These are phyloP conservation scores for Neocucurbitaria cava DNA, from an alignment of 2,329 filamentous ascomycete species.

Conservation along the genomic window DNA sequence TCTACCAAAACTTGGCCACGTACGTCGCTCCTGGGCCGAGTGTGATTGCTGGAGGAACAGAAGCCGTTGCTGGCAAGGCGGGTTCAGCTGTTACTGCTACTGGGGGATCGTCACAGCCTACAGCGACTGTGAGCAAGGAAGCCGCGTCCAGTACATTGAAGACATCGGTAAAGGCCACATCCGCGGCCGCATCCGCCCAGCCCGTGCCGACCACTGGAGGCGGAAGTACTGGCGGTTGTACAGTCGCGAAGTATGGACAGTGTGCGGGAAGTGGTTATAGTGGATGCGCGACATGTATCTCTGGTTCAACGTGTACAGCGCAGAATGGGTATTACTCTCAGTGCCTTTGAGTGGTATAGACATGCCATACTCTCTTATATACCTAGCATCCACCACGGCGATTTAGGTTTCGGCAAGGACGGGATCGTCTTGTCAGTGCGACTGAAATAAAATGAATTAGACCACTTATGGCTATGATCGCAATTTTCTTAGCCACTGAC, in stretches of 20 bases:
- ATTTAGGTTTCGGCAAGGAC: not conserved
- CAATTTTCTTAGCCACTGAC: not conserved
- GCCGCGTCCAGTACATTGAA: constrained; percentile 11
- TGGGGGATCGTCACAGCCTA: constrained; percentile 19
- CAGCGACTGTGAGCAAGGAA: constrained; percentile 13
- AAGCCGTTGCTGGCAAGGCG: constrained; percentile 36
- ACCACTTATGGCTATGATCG: not conserved
- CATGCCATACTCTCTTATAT: not conserved
- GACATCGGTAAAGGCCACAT: constrained; percentile 10
- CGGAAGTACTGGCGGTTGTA: constrained; percentile 17
- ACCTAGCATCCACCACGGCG: not conserved
- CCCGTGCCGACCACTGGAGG: constrained; percentile 21
- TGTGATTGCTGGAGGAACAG: constrained; percentile 41
- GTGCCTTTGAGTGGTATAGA: constrained; percentile 14
- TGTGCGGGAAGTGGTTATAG: constrained; percentile 37
- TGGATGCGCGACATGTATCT: constrained; percentile 33
- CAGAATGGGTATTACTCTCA: constrained; percentile 37
- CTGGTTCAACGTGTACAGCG: constrained; percentile 27
- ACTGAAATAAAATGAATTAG: not conserved
- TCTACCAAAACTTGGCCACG: constrained; percentile 58
- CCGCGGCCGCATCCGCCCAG: constrained; percentile 10
- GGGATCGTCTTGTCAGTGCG: not conserved
- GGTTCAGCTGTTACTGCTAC: constrained; percentile 28
- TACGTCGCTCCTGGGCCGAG: constrained; percentile 62
- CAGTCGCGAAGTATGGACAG: constrained; percentile 35